Conservation (phyloP, 768 basidiomycete genomes). For the Suillus subluteus region DNA sequence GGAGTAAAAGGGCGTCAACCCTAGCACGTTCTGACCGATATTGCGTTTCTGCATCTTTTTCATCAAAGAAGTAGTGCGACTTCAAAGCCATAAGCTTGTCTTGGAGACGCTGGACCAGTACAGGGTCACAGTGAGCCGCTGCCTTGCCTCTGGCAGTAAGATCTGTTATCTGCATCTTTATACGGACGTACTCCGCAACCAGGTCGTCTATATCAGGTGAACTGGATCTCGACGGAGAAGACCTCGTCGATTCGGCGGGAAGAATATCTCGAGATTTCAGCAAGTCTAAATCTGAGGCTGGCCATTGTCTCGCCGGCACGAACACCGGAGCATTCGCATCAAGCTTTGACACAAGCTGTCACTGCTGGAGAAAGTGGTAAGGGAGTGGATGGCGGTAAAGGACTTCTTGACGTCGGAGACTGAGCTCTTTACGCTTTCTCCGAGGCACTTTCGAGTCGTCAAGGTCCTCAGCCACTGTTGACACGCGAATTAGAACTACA, state of each 20-base stretch:
- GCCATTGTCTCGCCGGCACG: slow-evolving; percentile 32
- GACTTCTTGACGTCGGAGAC: slow-evolving; percentile 11
- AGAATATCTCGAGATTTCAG: slow-evolving; percentile 17
- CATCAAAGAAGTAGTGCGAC: slow-evolving; percentile 72
- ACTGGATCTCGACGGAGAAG: slow-evolving; percentile 32
- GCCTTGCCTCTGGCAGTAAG: slow-evolving; percentile 41
- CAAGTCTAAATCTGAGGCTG: slow-evolving; percentile 18
- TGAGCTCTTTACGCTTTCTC: slow-evolving; percentile 11
- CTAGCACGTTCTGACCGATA: slow-evolving; percentile 60
- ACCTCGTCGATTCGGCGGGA: slow-evolving; percentile 22
- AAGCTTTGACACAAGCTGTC: slow-evolving; percentile 30
- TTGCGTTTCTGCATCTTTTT: slow-evolving; percentile 60
- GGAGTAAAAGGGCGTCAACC: slow-evolving; percentile 46
- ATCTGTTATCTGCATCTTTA: slow-evolving; percentile 60
- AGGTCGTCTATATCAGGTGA: slow-evolving; percentile 55
- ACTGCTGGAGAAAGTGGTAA: slow-evolving; percentile 10
- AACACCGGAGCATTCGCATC: slow-evolving; percentile 46
- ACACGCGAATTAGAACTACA: slow-evolving; percentile 6
- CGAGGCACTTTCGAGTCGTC: slow-evolving; percentile 21
- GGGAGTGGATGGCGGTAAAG: slow-evolving; percentile 6
- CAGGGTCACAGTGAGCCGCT: slow-evolving; percentile 27
- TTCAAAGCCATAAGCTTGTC: slow-evolving; percentile 50
- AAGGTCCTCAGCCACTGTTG: slow-evolving; percentile 10
- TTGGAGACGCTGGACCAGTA: slow-evolving; percentile 43
- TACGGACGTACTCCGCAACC: slow-evolving; percentile 60